phyloP scores from a whole-genome alignment of 1,284 basidiomycete species.

The Filobasidium uniguttulatum region DNA sequence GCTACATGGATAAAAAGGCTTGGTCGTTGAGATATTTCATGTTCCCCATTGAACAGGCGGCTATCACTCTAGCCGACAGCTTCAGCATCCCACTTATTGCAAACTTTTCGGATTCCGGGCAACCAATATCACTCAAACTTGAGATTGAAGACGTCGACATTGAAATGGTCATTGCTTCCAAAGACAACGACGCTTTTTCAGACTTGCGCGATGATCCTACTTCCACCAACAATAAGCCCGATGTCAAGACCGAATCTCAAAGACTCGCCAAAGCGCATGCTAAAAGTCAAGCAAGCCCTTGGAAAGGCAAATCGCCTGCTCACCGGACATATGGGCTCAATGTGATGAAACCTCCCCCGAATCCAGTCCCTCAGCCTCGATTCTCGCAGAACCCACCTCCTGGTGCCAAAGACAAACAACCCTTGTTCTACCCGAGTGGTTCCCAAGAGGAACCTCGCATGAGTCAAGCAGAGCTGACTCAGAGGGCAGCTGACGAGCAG shows the following conservation, averaged over 20 bases:
- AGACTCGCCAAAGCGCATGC: not conserved
- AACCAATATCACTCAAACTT: conserved; percentile 29
- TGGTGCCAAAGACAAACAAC: not conserved
- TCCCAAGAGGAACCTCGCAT: conserved; percentile 3
- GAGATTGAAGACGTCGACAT: conserved; percentile 19
- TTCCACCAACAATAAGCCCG: not conserved
- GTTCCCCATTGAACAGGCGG: conserved; percentile 29
- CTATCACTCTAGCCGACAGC: conserved; percentile 30
- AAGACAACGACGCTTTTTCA: conserved; percentile 27
- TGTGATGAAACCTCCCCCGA: not conserved
- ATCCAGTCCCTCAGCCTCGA: not conserved
- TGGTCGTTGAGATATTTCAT: too few relatives aligned
- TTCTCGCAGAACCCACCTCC: not conserved
- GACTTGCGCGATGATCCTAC: conserved; percentile 1
- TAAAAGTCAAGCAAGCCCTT: not conserved
- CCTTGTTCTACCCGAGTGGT: conserved; percentile 9
- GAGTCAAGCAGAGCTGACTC: conserved; percentile 5
- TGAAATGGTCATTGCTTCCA: conserved; percentile 27
- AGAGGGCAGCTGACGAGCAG: conserved; percentile 6
- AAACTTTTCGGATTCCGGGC: conserved; percentile 28
- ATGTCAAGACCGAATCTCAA: not conserved
- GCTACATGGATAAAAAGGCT: too few relatives aligned
- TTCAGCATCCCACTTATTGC: conserved; percentile 28
- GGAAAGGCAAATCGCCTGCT: not conserved
- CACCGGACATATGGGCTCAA: not conserved